Percentiles rank a stretch among this genome's conserved stretches.
Evolutionary conservation across 495 filamentous ascomycete species (phyloP).

Genomic region (Xylaria intraflava): DNA sequence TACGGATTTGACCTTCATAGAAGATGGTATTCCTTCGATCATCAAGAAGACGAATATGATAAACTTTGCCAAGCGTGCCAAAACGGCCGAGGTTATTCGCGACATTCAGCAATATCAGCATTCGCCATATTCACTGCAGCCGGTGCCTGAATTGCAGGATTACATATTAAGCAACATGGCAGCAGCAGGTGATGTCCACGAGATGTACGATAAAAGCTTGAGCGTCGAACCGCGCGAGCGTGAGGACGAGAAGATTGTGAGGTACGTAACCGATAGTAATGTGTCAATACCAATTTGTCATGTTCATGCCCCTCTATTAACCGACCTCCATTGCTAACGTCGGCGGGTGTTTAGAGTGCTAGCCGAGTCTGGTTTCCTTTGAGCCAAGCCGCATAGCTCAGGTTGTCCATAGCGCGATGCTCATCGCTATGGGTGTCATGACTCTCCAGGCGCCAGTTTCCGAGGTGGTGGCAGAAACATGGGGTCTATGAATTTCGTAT

Average conservation of each 20-base stretch:
- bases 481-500: background rate
- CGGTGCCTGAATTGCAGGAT: slow-evolving; percentile 88
- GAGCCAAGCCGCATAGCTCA: background rate
- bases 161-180: slow-evolving; percentile 96
- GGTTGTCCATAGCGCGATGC: background rate
- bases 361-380: slow-evolving; percentile 44
- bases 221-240: slow-evolving; percentile 88
- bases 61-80: slow-evolving; percentile 96
- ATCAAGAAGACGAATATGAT: slow-evolving; percentile 93
- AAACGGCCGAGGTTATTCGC: slow-evolving; percentile 94
- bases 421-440: background rate
- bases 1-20: slow-evolving; percentile 97
- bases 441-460: background rate
- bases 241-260: slow-evolving; percentile 77
- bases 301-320: background rate
- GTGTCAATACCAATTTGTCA: background rate
- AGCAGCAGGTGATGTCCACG: slow-evolving; percentile 87
- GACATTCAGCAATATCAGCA: slow-evolving; percentile 99
- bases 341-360: slow-evolving; percentile 28
- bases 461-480: background rate
- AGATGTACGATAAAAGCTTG: slow-evolving; percentile 97
- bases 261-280: slow-evolving; percentile 34
- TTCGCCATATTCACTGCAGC: slow-evolving; percentile 81
- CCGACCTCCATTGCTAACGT: background rate
- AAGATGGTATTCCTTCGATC: slow-evolving; percentile 92